These are phyloP conservation scores for Vanrija sp. DNA, from an alignment of 1,284 basidiomycete species.

Conservation along the genomic window DNA sequence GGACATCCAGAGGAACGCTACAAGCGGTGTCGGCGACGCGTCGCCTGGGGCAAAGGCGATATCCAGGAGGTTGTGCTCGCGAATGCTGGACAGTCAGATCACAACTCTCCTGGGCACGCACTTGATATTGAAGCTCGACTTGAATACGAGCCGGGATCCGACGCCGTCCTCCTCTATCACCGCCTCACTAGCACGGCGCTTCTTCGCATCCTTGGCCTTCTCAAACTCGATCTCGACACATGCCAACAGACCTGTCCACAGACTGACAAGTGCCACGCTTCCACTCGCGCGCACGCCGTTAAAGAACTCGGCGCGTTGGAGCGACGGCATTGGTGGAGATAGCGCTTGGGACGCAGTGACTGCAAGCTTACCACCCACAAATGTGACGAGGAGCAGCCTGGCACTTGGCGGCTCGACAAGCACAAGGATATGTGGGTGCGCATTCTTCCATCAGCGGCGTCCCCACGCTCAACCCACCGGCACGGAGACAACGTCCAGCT, in stretches of 20 bases:
- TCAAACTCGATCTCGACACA: constrained; percentile 42
- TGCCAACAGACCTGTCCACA: constrained; percentile 47
- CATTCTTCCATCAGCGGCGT: constrained; percentile 22
- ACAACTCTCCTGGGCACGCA: constrained; percentile 19
- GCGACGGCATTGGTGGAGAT: constrained; percentile 32
- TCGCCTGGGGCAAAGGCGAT: constrained; percentile 60
- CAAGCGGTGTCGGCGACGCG: constrained; percentile 50
- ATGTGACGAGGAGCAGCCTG: constrained; percentile 39
- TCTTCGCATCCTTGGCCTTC: constrained; percentile 33
- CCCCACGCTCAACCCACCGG: constrained; percentile 22
- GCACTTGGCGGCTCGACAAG: constrained; percentile 43
- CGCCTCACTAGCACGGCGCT: constrained; percentile 14
- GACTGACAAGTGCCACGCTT: constrained; percentile 32
- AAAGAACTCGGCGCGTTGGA: constrained; percentile 46
- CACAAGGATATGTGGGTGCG: constrained; percentile 41
- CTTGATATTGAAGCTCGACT: constrained; percentile 46
- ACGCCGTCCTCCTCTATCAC: constrained; percentile 10
- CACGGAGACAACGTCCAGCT: constrained; percentile 32
- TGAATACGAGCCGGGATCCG: constrained; percentile 30
- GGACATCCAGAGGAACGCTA: constrained; percentile 57
- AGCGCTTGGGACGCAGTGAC: constrained; percentile 33
- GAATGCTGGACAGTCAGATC: constrained; percentile 54
- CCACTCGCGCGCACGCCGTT: constrained; percentile 34
- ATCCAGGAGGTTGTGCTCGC: constrained; percentile 69
- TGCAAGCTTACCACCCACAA: constrained; percentile 21